Percentiles rank a stretch among this genome's conserved stretches.
Conservation (phyloP, 176 grass and related monocot genomes). For the Oryza nivara region DNA sequence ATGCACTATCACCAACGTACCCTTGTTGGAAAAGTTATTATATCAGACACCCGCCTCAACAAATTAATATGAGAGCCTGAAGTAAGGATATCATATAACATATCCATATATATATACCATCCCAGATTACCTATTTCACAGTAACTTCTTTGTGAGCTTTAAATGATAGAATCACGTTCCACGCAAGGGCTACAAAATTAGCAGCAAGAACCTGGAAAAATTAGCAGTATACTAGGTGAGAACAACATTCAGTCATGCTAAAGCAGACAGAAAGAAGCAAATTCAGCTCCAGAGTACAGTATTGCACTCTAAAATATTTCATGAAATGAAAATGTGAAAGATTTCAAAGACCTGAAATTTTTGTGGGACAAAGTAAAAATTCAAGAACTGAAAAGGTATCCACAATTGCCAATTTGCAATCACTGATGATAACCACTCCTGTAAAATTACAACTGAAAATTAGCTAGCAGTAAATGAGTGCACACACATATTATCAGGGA, state of each 20-base stretch:
- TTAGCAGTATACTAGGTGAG: background rate
- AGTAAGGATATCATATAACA: background rate
- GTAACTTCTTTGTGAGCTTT: conserved; percentile 66
- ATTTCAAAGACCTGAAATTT: conserved; percentile 70
- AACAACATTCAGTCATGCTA: background rate
- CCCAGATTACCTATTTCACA: conserved; percentile 56
- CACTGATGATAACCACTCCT: conserved; percentile 83
- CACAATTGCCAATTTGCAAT: conserved; percentile 93
- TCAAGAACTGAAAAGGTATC: conserved; percentile 94
- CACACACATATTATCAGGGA: background rate
- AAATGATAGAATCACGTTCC: conserved; percentile 93
- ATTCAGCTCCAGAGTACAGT: conserved; percentile 13
- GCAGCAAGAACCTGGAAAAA: conserved; percentile 68
- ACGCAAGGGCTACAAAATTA: conserved; percentile 76
- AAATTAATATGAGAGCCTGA: background rate
- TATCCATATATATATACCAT: background rate
- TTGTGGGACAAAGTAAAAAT: conserved; percentile 93
- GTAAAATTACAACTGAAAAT: conserved; percentile 33
- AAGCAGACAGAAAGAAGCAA: background rate
- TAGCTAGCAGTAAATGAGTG: conserved; percentile 27
- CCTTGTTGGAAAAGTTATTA: background rate
- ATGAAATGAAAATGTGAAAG: conserved; percentile 4
- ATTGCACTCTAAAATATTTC: background rate
- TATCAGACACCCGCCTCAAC: background rate
- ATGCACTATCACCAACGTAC: background rate